Evolutionary conservation across 2,329 filamentous ascomycete genomes (phyloP), one percentile per base, ranked within the genome.

Genomic region (Fusarium transvaalense): DNA sequence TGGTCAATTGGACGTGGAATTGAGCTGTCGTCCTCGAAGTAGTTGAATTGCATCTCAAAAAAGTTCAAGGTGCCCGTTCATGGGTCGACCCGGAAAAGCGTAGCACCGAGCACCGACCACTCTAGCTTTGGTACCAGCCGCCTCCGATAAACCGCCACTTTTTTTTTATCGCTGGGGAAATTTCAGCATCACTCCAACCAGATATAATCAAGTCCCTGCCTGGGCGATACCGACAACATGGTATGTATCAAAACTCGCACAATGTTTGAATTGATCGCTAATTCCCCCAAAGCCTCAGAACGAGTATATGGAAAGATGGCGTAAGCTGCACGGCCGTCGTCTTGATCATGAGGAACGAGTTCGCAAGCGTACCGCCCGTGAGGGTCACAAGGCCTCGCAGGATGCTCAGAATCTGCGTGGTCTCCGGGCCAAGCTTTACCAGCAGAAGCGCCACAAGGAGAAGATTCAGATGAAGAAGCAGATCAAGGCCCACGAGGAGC

Each of bases 391-490:
- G 82, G 89, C 89, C 58, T 96, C 92, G 51, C 87, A 96, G 77
- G 91, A 97, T 83, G 94, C 96, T 25, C 95, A 98, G 85, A 97
- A 96, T 80, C 86, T 97, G 76, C 91, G 92, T 66, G 96, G 96
- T 70, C 88, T 98, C 74, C 87, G 93, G 67, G 96, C 96, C 73
- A 99, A 99, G 86, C 85, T 97, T 76, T 91, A 96, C 84, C 91
- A 95, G 80, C 91, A 98, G 88, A 93, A 94, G 85, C 89, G 96
- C 27, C 92, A 94, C 84, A 92, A 94, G 80, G 94, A 99, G 86
- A 99, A 99, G 91, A 97, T 97, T 78, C 93, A 97, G 87, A 94
- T 97, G 91, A 92, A 91, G 82, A 97, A 97, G 87, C 85, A 90
- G 76, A 97, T 99, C 87, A 93, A 92, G 82, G 92, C 93, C 43